Evolutionary conservation across 73 alveolate species (phyloP).

Genomic region (Tetrahymena malaccensis): DNA sequence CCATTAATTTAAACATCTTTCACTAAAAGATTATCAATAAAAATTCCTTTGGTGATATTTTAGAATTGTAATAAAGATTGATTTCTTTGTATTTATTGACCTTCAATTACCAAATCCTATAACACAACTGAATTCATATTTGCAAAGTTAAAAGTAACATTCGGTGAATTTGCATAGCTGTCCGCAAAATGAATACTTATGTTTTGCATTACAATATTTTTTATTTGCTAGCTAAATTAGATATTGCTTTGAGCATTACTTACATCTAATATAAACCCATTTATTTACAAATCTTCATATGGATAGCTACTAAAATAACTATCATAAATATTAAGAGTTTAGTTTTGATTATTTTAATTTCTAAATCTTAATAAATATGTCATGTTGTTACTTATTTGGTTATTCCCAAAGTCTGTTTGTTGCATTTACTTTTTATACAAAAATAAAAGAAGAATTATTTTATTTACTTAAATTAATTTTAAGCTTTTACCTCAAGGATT

Average conservation of each 20-base stretch:
- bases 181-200: background rate
- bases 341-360: too few relatives aligned
- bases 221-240: background rate
- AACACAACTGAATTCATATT: background rate
- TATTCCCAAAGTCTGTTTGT: background rate
- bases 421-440: background rate
- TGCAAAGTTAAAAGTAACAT: background rate
- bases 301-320: background rate
- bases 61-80: background rate
- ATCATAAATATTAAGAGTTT: background rate
- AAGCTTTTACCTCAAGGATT: background rate
- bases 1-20: background rate
- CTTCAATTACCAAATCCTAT: background rate
- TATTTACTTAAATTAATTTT: too few relatives aligned
- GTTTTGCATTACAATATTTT: background rate
- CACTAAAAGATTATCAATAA: background rate
- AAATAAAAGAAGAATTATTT: too few relatives aligned
- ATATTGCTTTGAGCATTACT: background rate
- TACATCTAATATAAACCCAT: background rate
- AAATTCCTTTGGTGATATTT: background rate
- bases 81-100: background rate
- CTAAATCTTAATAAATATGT: background rate
- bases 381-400: background rate
- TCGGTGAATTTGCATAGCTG: background rate
- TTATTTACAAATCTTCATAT: too few relatives aligned